Evolutionary conservation across 495 filamentous ascomycete genomes (phyloP).

Genomic region (Tuber magnatum): DNA sequence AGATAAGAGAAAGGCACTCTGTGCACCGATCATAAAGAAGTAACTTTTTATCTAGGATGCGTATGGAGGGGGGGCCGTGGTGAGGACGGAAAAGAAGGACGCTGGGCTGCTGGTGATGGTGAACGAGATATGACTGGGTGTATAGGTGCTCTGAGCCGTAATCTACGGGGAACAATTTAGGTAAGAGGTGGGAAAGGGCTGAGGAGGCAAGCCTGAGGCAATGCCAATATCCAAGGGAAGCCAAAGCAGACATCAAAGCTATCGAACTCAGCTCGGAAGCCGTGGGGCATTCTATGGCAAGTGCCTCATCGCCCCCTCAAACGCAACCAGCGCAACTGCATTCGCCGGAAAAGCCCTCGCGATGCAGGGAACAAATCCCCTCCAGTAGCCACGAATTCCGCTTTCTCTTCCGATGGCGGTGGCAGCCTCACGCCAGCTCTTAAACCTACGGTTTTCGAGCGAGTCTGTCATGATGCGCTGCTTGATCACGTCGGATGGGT

Average conservation of each 20-base stretch:
- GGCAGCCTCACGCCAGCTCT: constrained; percentile 73
- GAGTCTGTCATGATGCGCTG: constrained; percentile 96
- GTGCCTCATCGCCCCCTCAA: constrained; percentile 82
- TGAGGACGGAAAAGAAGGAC: not conserved
- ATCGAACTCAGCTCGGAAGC: not conserved
- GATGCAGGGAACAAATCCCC: constrained; percentile 90
- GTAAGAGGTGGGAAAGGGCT: not conserved
- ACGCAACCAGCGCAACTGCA: constrained; percentile 84
- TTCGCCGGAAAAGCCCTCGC: constrained; percentile 93
- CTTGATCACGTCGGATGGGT: constrained; percentile 92
- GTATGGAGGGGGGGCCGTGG: not conserved
- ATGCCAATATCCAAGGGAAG: not conserved
- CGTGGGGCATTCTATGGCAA: constrained; percentile 50
- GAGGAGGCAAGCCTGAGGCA: not conserved
- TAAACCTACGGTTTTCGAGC: constrained; percentile 65
- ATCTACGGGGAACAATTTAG: not conserved
- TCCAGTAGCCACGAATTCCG: constrained; percentile 77
- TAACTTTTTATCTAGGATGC: not conserved
- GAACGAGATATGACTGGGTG: not conserved
- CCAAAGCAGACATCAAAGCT: not conserved
- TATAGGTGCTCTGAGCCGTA: not conserved
- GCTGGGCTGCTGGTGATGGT: not conserved
- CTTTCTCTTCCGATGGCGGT: constrained; percentile 64
- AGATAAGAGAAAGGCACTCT: not conserved
- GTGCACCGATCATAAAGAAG: not conserved